These are phyloP conservation scores for Capronia americana DNA, from an alignment of 2,329 filamentous ascomycete species.

Conservation along the genomic window DNA sequence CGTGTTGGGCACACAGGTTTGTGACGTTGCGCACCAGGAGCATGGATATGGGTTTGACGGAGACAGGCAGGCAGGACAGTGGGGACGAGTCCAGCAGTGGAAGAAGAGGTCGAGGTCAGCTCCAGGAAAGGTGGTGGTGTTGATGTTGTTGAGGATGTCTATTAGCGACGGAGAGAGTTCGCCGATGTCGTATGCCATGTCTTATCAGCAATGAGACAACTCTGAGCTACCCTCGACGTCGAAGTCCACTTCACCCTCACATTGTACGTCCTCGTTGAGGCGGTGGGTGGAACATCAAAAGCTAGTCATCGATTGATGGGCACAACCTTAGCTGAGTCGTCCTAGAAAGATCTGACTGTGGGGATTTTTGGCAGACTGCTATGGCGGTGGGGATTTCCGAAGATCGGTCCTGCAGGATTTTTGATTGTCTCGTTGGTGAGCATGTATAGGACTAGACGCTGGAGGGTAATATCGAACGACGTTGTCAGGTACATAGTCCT, in stretches of 20 bases:
- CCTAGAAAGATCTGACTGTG: neutral
- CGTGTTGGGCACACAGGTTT: constrained; percentile 49
- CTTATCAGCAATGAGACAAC: neutral
- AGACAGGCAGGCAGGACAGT: constrained; percentile 32
- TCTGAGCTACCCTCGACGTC: neutral
- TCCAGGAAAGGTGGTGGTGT: constrained; percentile 12
- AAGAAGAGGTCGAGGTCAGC: constrained; percentile 36
- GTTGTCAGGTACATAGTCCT: neutral
- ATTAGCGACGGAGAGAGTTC: neutral
- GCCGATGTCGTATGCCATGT: constrained; percentile 6
- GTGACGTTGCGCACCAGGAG: constrained; percentile 43
- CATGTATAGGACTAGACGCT: neutral
- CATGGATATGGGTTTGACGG: constrained; percentile 36
- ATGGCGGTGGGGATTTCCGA: neutral
- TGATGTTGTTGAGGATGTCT: constrained; percentile 10
- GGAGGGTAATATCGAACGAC: neutral
- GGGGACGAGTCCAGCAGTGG: constrained; percentile 35
- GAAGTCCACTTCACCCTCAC: neutral
- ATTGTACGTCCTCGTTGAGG: neutral
- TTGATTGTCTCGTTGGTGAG: neutral
- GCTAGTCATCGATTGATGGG: neutral
- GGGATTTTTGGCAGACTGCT: no score
- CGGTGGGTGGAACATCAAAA: neutral
- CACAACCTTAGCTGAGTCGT: neutral
- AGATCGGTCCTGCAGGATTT: neutral